These are phyloP conservation scores for Macadamia integrifolia DNA, from an alignment of 164 flowering plant genomes.

Conservation along the genomic window DNA sequence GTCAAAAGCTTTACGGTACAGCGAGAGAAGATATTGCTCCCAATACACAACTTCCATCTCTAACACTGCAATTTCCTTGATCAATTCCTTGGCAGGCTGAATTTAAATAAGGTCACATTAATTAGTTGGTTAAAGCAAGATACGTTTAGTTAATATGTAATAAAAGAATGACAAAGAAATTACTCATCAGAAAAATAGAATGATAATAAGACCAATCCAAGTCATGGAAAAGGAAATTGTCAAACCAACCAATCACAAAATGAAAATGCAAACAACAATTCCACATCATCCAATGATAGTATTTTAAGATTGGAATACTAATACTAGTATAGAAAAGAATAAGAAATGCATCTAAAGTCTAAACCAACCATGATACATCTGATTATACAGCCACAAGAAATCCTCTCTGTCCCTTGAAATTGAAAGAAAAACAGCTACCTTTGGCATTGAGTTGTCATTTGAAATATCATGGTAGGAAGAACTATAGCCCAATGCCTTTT, in stretches of 20 bases:
- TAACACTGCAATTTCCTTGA: slow-evolving; percentile 66
- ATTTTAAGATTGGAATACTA: background rate
- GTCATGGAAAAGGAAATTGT: no score
- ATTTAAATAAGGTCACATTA: background rate
- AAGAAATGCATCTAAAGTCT: background rate
- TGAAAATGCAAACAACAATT: background rate
- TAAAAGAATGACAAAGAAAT: background rate
- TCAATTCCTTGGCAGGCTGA: slow-evolving; percentile 70
- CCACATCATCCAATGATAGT: background rate
- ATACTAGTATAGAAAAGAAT: background rate
- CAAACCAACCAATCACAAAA: background rate
- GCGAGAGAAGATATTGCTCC: slow-evolving; percentile 74
- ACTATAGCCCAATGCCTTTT: slow-evolving; percentile 49
- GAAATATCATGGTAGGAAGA: slow-evolving; percentile 25
- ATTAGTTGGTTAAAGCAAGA: slow-evolving; percentile 3
- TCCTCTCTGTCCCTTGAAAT: background rate
- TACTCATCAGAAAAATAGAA: no score
- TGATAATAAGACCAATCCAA: no score
- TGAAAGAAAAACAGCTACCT: slow-evolving; percentile 35
- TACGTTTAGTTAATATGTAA: background rate
- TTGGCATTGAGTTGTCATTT: slow-evolving; percentile 35
- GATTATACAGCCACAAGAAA: background rate
- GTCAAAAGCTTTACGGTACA: slow-evolving; percentile 74
- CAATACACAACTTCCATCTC: slow-evolving; percentile 68
- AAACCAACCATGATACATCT: background rate